These are phyloP conservation scores for Orbilia javanica DNA, from an alignment of 2,329 filamentous ascomycete genomes.

Conservation along the genomic window DNA sequence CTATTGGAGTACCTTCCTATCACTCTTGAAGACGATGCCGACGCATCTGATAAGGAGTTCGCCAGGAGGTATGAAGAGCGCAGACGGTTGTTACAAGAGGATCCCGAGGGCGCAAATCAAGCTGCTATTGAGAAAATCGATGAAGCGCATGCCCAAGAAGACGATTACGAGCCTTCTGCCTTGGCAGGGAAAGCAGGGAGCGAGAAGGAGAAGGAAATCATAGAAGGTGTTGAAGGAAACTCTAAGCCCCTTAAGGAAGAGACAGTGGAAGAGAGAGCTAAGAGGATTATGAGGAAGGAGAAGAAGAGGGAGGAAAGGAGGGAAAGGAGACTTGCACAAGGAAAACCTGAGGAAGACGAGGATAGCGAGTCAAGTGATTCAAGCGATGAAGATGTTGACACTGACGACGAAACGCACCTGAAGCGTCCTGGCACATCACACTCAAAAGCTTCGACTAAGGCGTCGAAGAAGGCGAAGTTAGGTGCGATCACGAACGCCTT, in stretches of 20 bases:
- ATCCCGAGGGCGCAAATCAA: conserved; percentile 69
- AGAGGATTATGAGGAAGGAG: conserved; percentile 35
- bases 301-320: conserved; percentile 8
- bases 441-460: conserved; percentile 52
- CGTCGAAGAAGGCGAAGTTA: conserved; percentile 45
- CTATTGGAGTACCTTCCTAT: conserved; percentile 91
- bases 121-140: conserved; percentile 67
- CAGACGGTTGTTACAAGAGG: conserved; percentile 70
- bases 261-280: conserved; percentile 33
- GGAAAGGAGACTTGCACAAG: neutral
- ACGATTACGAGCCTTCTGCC: conserved; percentile 65
- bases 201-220: conserved; percentile 65
- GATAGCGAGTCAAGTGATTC: conserved; percentile 30
- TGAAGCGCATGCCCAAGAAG: conserved; percentile 67
- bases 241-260: conserved; percentile 43
- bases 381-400: conserved; percentile 27
- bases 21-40: conserved; percentile 94
- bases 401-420: conserved; percentile 19
- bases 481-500: conserved; percentile 47
- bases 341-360: conserved; percentile 11
- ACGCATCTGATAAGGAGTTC: conserved; percentile 89
- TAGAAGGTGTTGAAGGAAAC: conserved; percentile 56
- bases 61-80: conserved; percentile 80
- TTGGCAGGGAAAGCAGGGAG: conserved; percentile 69
- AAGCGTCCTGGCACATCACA: conserved; percentile 49